Conservation (phyloP, 495 filamentous ascomycete genomes). For the Bathelium albidoporum region DNA sequence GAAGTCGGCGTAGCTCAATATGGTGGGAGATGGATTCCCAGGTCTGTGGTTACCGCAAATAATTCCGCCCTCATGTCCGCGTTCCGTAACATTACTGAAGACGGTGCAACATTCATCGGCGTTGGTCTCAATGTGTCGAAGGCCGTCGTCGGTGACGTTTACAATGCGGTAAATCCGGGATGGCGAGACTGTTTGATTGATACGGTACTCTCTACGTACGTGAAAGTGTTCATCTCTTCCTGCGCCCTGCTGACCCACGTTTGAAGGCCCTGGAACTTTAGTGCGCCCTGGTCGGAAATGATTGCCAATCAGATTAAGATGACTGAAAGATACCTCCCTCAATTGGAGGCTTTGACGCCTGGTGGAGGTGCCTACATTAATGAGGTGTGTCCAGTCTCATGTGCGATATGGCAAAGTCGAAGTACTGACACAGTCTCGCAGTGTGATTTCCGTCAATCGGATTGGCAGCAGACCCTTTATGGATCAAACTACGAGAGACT, state of each 20-base stretch:
- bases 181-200: slow-evolving; percentile 47
- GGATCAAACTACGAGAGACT: slow-evolving; percentile 9
- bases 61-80: slow-evolving; percentile 37
- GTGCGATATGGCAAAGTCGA: not conserved
- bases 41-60: slow-evolving; percentile 37
- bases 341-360: slow-evolving; percentile 28
- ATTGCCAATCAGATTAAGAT: slow-evolving; percentile 30
- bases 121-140: slow-evolving; percentile 34
- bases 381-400: slow-evolving; percentile 5
- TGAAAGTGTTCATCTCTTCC: not conserved
- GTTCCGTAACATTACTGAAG: slow-evolving; percentile 33
- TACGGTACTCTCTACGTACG: slow-evolving; percentile 26
- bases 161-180: slow-evolving; percentile 47
- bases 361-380: slow-evolving; percentile 15
- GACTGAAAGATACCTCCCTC: slow-evolving; percentile 36
- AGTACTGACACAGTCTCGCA: not conserved
- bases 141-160: slow-evolving; percentile 35
- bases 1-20: slow-evolving; percentile 41
- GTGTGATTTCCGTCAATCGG: slow-evolving; percentile 8
- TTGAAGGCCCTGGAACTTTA: slow-evolving; percentile 34
- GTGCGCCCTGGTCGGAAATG: slow-evolving; percentile 32
- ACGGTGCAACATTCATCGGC: slow-evolving; percentile 39
- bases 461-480: slow-evolving; percentile 9
- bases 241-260: slow-evolving; percentile 12
- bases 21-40: slow-evolving; percentile 52